Percentiles rank a stretch among this genome's conserved stretches.
Evolutionary conservation across 164 flowering plant species (phyloP).

Genomic region (Berberis thunbergii): DNA sequence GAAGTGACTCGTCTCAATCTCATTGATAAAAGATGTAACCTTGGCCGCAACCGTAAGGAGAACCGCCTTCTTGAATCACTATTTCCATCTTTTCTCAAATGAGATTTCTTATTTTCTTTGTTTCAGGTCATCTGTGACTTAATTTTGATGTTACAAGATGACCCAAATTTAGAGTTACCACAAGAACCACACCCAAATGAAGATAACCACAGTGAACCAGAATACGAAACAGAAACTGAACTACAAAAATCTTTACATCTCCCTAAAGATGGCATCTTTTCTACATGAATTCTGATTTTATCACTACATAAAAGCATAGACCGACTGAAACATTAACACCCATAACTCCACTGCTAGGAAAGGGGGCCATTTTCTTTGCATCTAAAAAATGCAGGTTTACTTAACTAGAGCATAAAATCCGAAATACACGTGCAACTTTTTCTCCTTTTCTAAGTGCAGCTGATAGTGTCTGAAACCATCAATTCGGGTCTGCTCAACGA

Average conservation of each 20-base stretch:
- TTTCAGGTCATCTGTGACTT: constrained; percentile 18
- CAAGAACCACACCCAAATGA: constrained; percentile 16
- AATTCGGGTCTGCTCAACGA: background rate
- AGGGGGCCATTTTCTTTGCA: constrained; percentile 24
- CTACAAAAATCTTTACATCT: constrained; percentile 11
- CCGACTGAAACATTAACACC: constrained; percentile 15
- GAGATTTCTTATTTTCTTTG: constrained; percentile 20
- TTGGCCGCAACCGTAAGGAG: constrained; percentile 59
- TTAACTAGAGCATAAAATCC: constrained; percentile 1
- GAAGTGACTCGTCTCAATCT: constrained; percentile 40
- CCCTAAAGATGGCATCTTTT: constrained; percentile 18
- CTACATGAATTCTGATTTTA: constrained; percentile 12
- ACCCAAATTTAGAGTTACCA: constrained; percentile 21
- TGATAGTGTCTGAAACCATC: background rate
- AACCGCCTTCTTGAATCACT: constrained; percentile 28
- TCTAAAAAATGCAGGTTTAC: constrained; percentile 2
- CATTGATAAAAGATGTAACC: constrained; percentile 42
- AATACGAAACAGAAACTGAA: constrained; percentile 12
- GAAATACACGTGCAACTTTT: background rate
- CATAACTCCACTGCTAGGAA: constrained; percentile 28
- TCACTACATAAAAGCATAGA: constrained; percentile 9
- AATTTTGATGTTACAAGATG: constrained; percentile 16
- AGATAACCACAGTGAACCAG: constrained; percentile 11
- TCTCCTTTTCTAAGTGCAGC: background rate
- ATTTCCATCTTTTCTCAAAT: constrained; percentile 17